These are phyloP conservation scores for Leccinum barrowsii DNA, from an alignment of 768 basidiomycete species.

Conservation along the genomic window DNA sequence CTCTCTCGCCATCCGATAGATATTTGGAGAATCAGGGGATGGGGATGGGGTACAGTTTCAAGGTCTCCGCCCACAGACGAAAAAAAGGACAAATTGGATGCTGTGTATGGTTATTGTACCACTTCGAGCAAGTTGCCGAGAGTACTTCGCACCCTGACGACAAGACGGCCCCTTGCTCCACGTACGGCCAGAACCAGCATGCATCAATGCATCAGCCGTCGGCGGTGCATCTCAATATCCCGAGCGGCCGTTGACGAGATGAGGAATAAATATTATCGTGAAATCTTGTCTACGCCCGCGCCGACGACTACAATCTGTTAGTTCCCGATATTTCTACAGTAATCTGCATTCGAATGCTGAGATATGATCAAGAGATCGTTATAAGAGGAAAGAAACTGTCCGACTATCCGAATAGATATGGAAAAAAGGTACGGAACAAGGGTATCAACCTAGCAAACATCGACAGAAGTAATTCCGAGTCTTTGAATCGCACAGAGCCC, in stretches of 20 bases:
- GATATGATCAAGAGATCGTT: not conserved
- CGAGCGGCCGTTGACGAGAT: not conserved
- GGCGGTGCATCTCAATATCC: not conserved
- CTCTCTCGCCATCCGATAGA: not conserved
- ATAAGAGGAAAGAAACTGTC: not conserved
- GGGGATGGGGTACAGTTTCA: not conserved
- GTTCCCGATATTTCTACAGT: not conserved
- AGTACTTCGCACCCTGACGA: not conserved
- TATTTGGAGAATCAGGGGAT: not conserved
- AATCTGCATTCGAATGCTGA: not conserved
- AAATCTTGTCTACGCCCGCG: not conserved
- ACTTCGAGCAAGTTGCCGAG: not conserved
- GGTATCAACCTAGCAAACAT: not conserved
- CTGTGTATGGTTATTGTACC: not conserved
- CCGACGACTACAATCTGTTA: not conserved
- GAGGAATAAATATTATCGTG: not conserved
- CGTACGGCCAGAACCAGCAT: not conserved
- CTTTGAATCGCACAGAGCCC: not conserved
- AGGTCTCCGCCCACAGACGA: not conserved
- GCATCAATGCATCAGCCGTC: not conserved
- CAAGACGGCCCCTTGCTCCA: not conserved
- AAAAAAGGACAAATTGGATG: not conserved
- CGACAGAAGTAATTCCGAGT: not conserved
- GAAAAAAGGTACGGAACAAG: not conserved
- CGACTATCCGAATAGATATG: not conserved